A percentile compares a stretch with the other conserved stretches of the same genome.
Conservation (phyloP, 1,284 basidiomycete species). For the Agroathelia rolfsii region DNA sequence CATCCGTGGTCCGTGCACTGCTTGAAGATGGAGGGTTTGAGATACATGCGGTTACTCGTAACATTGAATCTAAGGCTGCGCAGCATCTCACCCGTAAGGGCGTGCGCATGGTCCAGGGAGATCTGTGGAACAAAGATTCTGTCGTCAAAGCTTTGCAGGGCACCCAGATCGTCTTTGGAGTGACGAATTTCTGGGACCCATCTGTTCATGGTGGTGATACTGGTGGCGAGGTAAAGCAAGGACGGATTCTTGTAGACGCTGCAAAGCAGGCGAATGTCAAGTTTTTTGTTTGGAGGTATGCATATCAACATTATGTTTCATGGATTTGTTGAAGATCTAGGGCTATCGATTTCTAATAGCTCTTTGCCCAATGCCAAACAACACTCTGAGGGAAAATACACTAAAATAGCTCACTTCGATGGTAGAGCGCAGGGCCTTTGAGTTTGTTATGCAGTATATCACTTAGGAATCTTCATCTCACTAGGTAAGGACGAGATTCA, state of each 20-base stretch:
- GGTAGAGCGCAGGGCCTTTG: slow-evolving; percentile 13
- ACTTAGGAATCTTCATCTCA: not conserved
- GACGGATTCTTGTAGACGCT: slow-evolving; percentile 20
- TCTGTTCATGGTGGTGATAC: slow-evolving; percentile 14
- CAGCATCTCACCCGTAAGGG: slow-evolving; percentile 19
- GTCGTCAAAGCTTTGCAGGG: slow-evolving; percentile 24
- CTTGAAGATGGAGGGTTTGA: slow-evolving; percentile 23
- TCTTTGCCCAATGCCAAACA: slow-evolving; percentile 17
- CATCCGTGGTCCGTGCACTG: slow-evolving; percentile 18
- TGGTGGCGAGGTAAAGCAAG: slow-evolving; percentile 21
- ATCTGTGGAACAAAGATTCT: slow-evolving; percentile 20
- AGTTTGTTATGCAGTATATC: not conserved
- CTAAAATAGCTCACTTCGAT: slow-evolving; percentile 14
- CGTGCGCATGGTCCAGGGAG: slow-evolving; percentile 23
- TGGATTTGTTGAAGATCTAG: not conserved
- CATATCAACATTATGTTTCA: not conserved
- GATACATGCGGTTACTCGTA: slow-evolving; percentile 22
- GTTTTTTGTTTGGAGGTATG: slow-evolving; percentile 18
- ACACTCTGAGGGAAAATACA: slow-evolving; percentile 18
- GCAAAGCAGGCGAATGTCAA: slow-evolving; percentile 13
- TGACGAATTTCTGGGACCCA: slow-evolving; percentile 16
- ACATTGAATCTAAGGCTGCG: slow-evolving; percentile 18
- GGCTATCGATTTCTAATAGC: slow-evolving; percentile 11
- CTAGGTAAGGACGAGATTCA: slow-evolving; percentile 22
- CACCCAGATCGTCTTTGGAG: slow-evolving; percentile 28